Evolutionary conservation across 306 rosid species (phyloP).

Genomic region (Lathyrus aphaca): DNA sequence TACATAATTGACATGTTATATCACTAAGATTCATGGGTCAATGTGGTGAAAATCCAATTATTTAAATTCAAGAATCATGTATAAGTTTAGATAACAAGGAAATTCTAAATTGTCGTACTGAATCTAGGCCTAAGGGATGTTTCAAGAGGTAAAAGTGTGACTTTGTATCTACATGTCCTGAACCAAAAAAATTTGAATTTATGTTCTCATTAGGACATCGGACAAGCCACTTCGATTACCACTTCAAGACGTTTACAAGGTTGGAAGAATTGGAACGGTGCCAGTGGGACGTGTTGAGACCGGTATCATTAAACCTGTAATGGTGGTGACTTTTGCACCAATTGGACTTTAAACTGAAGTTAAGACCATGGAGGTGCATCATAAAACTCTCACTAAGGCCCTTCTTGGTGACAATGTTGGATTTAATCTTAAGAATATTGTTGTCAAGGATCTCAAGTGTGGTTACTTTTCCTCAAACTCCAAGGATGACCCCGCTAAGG

Average conservation of each 20-base stretch:
- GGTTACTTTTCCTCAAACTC: not conserved
- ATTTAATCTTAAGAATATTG: not conserved
- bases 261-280: not conserved
- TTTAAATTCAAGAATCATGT: too few species aligned
- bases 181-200: too few species aligned
- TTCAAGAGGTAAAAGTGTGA: too few species aligned
- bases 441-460: slow-evolving; percentile 1
- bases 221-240: not conserved
- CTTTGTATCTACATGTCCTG: too few species aligned
- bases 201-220: too few species aligned
- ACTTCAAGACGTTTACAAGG: not conserved
- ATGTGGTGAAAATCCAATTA: too few species aligned
- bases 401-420: not conserved
- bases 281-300: too few species aligned
- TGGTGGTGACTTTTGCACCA: not conserved
- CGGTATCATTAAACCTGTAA: not conserved
- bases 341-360: not conserved
- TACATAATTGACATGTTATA: too few species aligned
- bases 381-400: not conserved
- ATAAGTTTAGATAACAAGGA: too few species aligned
- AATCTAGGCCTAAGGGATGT: too few species aligned
- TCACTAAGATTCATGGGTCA: too few species aligned
- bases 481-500: not conserved
- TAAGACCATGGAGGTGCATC: not conserved
- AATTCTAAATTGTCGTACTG: too few species aligned